A percentile compares a stretch with the other conserved stretches of the same genome.
Conservation (phyloP, 257 asterid genomes). For the Solanum bukasovii region DNA sequence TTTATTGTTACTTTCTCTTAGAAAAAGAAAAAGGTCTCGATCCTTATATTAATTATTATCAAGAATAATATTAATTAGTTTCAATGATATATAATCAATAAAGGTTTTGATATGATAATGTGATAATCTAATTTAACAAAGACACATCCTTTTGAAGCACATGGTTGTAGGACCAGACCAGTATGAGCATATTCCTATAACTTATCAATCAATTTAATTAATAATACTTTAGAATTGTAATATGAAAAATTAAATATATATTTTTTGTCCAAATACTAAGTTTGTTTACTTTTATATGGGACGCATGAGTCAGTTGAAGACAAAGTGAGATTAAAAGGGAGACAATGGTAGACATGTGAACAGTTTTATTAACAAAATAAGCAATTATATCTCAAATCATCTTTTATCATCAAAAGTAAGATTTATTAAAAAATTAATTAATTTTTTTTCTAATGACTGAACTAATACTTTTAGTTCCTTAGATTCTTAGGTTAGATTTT, state of each 20-base stretch:
- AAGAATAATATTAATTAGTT: neutral
- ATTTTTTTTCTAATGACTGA: neutral
- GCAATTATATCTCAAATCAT: neutral
- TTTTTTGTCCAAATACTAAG: neutral
- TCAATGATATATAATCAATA: neutral
- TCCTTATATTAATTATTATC: neutral
- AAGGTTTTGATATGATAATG: neutral
- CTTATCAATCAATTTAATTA: neutral
- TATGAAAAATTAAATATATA: neutral
- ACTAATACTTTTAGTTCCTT: neutral
- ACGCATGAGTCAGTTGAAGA: neutral
- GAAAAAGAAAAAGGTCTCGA: neutral
- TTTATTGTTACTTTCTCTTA: neutral
- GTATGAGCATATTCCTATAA: neutral
- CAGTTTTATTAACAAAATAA: neutral
- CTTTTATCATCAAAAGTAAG: neutral
- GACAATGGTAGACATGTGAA: conserved; percentile 13
- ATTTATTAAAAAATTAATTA: neutral
- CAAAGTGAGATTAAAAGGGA: neutral
- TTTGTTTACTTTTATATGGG: neutral
- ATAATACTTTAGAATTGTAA: neutral
- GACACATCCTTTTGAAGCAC: neutral
- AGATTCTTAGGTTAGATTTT: conserved; percentile 3
- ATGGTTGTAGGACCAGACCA: neutral
- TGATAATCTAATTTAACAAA: neutral